phyloP scores from a whole-genome alignment of 2,329 filamentous ascomycete genomes.

The Cordyceps tenuipes region DNA sequence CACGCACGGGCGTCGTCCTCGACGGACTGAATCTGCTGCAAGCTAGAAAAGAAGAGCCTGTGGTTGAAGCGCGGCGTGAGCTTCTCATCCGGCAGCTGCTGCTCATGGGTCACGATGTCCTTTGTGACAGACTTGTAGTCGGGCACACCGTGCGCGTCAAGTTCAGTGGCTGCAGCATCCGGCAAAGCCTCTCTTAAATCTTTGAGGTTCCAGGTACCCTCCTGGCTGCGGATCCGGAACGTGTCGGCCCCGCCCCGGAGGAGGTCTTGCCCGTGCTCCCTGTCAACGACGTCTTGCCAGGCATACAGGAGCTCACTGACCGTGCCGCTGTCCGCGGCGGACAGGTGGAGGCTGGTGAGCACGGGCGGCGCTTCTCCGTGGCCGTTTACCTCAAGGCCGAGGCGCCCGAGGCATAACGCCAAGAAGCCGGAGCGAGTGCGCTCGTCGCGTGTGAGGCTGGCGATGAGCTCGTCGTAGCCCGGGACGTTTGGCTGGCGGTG shows the following conservation, averaged over 20 bases:
- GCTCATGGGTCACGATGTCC: constrained; percentile 63
- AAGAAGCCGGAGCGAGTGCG: constrained; percentile 64
- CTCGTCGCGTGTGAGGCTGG: constrained; percentile 61
- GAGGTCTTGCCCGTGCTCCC: constrained; percentile 57
- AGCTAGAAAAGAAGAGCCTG: constrained; percentile 63
- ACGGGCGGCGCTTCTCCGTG: constrained; percentile 64
- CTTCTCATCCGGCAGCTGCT: constrained; percentile 56
- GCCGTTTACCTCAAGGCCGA: constrained; percentile 71
- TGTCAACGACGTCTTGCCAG: constrained; percentile 59
- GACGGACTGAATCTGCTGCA: constrained; percentile 54
- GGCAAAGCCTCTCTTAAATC: constrained; percentile 46
- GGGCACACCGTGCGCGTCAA: constrained; percentile 49
- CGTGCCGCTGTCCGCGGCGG: constrained; percentile 55
- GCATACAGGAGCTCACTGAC: constrained; percentile 60
- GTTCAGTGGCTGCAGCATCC: constrained; percentile 17
- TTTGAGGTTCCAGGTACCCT: constrained; percentile 50
- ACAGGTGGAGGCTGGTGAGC: constrained; percentile 76
- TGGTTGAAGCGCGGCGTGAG: constrained; percentile 85
- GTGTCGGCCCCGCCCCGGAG: constrained; percentile 76
- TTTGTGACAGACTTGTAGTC: constrained; percentile 72
- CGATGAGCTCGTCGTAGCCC: constrained; percentile 62
- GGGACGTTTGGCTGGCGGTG: constrained; percentile 57
- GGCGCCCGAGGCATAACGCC: constrained; percentile 67
- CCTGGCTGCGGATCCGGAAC: constrained; percentile 66
- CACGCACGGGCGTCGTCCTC: constrained; percentile 56